A percentile compares a stretch with the other conserved stretches of the same genome.
Evolutionary conservation across 2,329 filamentous ascomycete species (phyloP).

Genomic region (Kalaharituber pfeilii): DNA sequence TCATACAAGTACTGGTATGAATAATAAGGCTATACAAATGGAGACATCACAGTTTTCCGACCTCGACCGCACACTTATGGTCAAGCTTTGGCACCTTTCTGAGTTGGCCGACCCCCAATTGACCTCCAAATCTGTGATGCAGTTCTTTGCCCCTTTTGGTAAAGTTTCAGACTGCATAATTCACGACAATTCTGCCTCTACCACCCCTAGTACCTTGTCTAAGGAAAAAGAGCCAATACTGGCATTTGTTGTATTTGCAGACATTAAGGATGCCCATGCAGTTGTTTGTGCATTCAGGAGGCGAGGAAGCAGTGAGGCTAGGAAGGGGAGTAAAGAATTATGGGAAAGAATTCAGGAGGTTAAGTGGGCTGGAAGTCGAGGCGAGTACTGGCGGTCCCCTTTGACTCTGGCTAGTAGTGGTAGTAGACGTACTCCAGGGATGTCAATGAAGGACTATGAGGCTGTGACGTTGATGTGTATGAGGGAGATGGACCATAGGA

Average conservation of each 20-base stretch:
- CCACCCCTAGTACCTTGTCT: neutral
- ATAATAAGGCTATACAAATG: neutral
- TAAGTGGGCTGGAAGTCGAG: constrained; percentile 18
- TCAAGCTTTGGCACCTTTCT: constrained; percentile 29
- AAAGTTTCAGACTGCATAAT: constrained; percentile 28
- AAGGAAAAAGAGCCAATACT: constrained; percentile 12
- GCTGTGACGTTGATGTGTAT: constrained; percentile 22
- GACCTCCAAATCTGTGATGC: constrained; percentile 27
- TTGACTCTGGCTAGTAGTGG: neutral
- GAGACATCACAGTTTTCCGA: constrained; percentile 26
- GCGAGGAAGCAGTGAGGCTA: constrained; percentile 6
- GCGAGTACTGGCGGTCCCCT: too few species aligned
- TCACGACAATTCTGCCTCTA: neutral
- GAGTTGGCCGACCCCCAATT: constrained; percentile 22
- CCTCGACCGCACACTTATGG: constrained; percentile 32
- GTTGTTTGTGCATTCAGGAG: constrained; percentile 15
- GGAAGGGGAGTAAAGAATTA: constrained; percentile 8
- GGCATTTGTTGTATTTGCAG: constrained; percentile 19
- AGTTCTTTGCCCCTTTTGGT: constrained; percentile 32
- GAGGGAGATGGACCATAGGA: constrained; percentile 21
- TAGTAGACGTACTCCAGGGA: constrained; percentile 6
- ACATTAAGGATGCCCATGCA: constrained; percentile 18
- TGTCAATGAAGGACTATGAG: constrained; percentile 17
- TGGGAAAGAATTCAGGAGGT: constrained; percentile 16
- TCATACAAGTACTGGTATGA: neutral